Evolutionary conservation across 2,329 filamentous ascomycete genomes (phyloP).

Genomic region (Diaporthe sp.): DNA sequence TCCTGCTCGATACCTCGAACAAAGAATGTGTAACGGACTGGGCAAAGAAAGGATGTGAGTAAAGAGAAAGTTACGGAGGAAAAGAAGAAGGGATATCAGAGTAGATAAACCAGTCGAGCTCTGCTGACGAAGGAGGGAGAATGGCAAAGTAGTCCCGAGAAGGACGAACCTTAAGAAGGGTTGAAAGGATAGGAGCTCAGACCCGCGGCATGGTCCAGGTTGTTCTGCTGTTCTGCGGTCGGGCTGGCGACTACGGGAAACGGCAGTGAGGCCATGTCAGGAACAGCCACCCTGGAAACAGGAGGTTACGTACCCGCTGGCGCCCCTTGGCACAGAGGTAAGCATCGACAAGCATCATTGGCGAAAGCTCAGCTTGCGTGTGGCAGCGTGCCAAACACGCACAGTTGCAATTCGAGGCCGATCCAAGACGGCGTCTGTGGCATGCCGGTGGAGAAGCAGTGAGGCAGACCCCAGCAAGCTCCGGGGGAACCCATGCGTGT

Average conservation of each 20-base stretch:
- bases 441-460: slow-evolving; percentile 43
- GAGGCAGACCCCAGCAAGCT: slow-evolving; percentile 33
- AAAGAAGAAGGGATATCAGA: slow-evolving; percentile 19
- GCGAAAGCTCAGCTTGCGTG: slow-evolving; percentile 4
- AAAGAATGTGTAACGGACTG: slow-evolving; percentile 31
- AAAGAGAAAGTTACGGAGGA: slow-evolving; percentile 15
- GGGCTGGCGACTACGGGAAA: slow-evolving; percentile 34
- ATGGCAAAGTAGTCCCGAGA: neutral
- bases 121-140: slow-evolving; percentile 18
- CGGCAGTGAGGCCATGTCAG: slow-evolving; percentile 21
- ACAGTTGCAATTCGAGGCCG: slow-evolving; percentile 38
- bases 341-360: slow-evolving; percentile 19
- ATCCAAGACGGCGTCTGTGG: slow-evolving; percentile 44
- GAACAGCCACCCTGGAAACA: slow-evolving; percentile 23
- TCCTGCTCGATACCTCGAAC: slow-evolving; percentile 38
- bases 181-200: slow-evolving; percentile 35
- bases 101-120: slow-evolving; percentile 37
- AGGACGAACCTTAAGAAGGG: slow-evolving; percentile 28
- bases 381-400: slow-evolving; percentile 29
- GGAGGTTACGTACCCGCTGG: slow-evolving; percentile 35
- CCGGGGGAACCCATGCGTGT: slow-evolving; percentile 29
- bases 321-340: slow-evolving; percentile 16
- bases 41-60: neutral
- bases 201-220: slow-evolving; percentile 34
- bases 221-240: neutral